Evolutionary conservation across 768 basidiomycete genomes (phyloP), one percentile per base, ranked within the genome.

Genomic region (Pisolithus marmoratus): DNA sequence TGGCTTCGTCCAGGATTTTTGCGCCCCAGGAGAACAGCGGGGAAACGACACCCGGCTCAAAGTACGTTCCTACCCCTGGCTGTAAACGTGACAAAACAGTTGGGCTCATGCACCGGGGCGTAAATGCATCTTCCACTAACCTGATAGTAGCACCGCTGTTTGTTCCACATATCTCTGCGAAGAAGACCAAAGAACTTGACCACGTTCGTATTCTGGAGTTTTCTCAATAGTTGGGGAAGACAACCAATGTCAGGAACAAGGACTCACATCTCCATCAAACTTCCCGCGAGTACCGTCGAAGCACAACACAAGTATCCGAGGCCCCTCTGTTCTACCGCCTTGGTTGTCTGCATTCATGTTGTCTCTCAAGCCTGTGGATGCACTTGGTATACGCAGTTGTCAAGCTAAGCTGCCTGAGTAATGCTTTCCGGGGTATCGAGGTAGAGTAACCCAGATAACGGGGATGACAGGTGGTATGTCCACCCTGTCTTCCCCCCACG

Each of bases 101-200:
- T 34, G 34, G 14, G 15, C 14, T 34, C 34, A 3, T 34, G 34
- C 34, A 34, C 34, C 34, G 15, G 40, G 5, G 26, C 20, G 27
- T n/a, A 29, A 41, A 19, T 19, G 31, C n/a, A n/a, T n/a, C n/a
- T 5, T 24, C 8, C 5, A 56, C 64, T 27, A 42, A 83, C 85
- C 69, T 90, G 89, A 60, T 91, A 91, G 63, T 87, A 90, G 58
- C 73, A 73, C 1, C 85, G 63, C 55, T 86, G 85, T 45, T 76
- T 59, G 22, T 76, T 70, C n/a, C 72, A 70, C 27, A 41, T 22
- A 31, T 78, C 81, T 63, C 82, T 87, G 68, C 78, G 75, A 34
- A 91, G 74, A 26, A 90, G 68, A 5, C 77, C 71, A 66, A 85
- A 87, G 40, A 93, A 72, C 60, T 81, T 82, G 49, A 85, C 82